A percentile compares a stretch with the other conserved stretches of the same genome.
Conservation (phyloP, 495 filamentous ascomycete species). For the Penicilliopsis zonata region DNA sequence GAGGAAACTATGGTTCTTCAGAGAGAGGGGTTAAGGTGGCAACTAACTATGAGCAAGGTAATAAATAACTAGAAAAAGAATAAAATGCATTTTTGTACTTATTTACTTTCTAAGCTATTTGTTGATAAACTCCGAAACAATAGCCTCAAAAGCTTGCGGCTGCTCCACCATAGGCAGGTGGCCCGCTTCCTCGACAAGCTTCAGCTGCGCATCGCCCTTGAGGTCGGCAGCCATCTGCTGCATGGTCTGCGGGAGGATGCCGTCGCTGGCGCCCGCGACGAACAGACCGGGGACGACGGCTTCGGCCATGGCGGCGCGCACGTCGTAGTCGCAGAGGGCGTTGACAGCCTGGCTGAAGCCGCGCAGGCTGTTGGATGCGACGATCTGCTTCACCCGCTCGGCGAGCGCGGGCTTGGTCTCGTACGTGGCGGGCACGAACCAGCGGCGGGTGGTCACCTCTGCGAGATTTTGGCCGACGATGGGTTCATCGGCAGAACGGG, state of each 20-base stretch:
- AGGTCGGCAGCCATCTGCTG: slow-evolving; percentile 50
- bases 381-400: slow-evolving; percentile 43
- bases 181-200: slow-evolving; percentile 51
- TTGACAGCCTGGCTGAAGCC: slow-evolving; percentile 60
- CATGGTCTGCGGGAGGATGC: slow-evolving; percentile 66
- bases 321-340: slow-evolving; percentile 66
- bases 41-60: no score
- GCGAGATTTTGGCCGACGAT: slow-evolving; percentile 49
- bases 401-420: slow-evolving; percentile 37
- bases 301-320: slow-evolving; percentile 47
- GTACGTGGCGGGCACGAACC: slow-evolving; percentile 58
- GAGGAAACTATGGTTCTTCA: slow-evolving; percentile 10
- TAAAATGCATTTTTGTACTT: no score
- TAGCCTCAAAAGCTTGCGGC: slow-evolving; percentile 49
- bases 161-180: slow-evolving; percentile 80
- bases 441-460: slow-evolving; percentile 54
- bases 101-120: no score
- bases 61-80: no score
- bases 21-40: slow-evolving; percentile 2
- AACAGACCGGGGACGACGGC: slow-evolving; percentile 50
- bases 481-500: slow-evolving; percentile 28
- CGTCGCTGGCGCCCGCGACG: slow-evolving; percentile 60
- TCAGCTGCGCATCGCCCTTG: slow-evolving; percentile 42
- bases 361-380: slow-evolving; percentile 49
- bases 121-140: slow-evolving; percentile 42